phyloP scores from a whole-genome alignment of 768 basidiomycete genomes.

The Phylloporus arenicola region DNA sequence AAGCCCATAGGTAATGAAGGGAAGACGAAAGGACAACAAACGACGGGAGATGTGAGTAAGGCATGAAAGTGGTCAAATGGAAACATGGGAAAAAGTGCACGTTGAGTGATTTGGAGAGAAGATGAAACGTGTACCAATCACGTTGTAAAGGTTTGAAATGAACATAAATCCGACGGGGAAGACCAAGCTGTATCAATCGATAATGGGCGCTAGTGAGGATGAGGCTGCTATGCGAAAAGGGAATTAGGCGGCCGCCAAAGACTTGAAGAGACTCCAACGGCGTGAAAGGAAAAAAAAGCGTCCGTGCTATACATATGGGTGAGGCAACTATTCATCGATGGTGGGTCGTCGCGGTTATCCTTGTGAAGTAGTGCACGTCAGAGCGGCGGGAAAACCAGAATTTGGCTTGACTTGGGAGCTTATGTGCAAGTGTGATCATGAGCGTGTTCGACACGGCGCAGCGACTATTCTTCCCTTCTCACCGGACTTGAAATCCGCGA shows the following conservation, averaged over 20 bases:
- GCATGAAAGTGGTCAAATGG: constrained; percentile 19
- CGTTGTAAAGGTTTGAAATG: constrained; percentile 13
- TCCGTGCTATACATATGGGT: constrained; percentile 54
- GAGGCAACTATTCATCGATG: constrained; percentile 36
- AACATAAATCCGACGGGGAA: constrained; percentile 25
- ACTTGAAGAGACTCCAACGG: constrained; percentile 12
- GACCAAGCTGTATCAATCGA: constrained; percentile 27
- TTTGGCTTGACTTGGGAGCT: constrained; percentile 18
- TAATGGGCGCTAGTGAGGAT: constrained; percentile 31
- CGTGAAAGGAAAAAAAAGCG: constrained; percentile 67
- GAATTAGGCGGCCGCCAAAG: constrained; percentile 30
- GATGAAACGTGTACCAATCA: constrained; percentile 22
- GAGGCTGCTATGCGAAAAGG: constrained; percentile 21
- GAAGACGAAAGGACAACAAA: constrained; percentile 67
- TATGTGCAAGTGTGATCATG: constrained; percentile 4
- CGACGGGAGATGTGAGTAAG: constrained; percentile 23
- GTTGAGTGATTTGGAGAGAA: constrained; percentile 20
- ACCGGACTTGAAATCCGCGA: constrained; percentile 20
- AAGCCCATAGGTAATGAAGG: constrained; percentile 47
- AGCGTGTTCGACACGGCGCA: constrained; percentile 19
- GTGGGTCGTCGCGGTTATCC: constrained; percentile 17
- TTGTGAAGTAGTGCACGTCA: constrained; percentile 16
- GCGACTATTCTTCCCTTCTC: constrained; percentile 16
- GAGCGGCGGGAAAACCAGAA: constrained; percentile 13
- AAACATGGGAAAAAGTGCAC: constrained; percentile 15